Evolutionary conservation across 257 asterid species (phyloP).

Genomic region (Nicotiana paniculata): DNA sequence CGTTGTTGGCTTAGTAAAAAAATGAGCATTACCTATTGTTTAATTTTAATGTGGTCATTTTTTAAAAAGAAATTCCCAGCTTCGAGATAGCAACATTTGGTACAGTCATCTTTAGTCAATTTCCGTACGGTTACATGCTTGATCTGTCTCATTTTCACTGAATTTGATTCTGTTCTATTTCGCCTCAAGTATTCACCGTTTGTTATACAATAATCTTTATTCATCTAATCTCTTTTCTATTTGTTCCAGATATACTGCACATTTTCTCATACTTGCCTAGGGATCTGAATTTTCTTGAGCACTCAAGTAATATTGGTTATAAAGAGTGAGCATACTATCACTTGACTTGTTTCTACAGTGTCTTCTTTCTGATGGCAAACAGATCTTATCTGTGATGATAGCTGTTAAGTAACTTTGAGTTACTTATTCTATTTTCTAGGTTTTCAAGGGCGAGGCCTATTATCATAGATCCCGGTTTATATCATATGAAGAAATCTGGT

Average conservation of each 20-base stretch:
- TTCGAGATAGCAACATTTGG: too few relatives aligned
- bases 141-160: too few relatives aligned
- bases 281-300: conserved; percentile 95
- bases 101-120: too few relatives aligned
- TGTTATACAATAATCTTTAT: neutral
- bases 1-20: too few relatives aligned
- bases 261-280: conserved; percentile 94
- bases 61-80: too few relatives aligned
- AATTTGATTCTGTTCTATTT: too few relatives aligned
- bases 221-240: conserved; percentile 2
- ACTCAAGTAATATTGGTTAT: conserved; percentile 90
- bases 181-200: too few relatives aligned
- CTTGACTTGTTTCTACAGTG: neutral
- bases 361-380: neutral
- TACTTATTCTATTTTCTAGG: conserved; percentile 28
- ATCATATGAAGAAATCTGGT: conserved; percentile 80
- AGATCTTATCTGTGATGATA: neutral
- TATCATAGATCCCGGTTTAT: conserved; percentile 82
- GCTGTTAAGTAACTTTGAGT: neutral
- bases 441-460: conserved; percentile 79
- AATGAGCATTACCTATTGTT: too few relatives aligned
- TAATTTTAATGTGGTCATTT: too few relatives aligned
- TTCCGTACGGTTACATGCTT: too few relatives aligned
- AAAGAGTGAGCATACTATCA: conserved; percentile 67
- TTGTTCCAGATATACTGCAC: conserved; percentile 76